Base-by-base conservation (phyloP, 768 basidiomycete genomes). In the Agrocybe pediades region DNA sequence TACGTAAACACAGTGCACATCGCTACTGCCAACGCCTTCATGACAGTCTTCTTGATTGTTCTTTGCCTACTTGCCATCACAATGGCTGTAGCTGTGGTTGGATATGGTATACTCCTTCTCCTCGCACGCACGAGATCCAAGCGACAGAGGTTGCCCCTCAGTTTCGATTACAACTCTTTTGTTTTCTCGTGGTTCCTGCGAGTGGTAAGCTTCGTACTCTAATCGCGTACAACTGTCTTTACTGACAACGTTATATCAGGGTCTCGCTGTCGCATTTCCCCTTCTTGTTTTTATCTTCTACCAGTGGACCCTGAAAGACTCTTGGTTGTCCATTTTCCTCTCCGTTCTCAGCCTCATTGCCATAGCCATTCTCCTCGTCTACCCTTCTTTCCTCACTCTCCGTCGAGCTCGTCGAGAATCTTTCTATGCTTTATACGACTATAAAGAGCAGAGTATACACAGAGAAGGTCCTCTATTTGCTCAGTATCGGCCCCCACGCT, bases 291-390 rank as follows among this genome's bases (percentile, higher is more conserved):
- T 97, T 60, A 76, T 83, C 7, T 82, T 97, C 64, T 94, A 88
- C 68, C 95, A 98, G 68, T 98, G 95, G 92, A 91, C 90, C 0
- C 75, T 95, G 57, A 74, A 82, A 54, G 94, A 98, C 69, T 95
- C 94, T 0, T 93, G 92, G 87, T 77, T 96, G 2, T 82, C 93
- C 0, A 79, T 86, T 60, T 74, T 96, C 29, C 76, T 98, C 36
- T 90, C 94, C 2, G 87, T 88, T 54, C 62, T 95, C 53, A 68
- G 80, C 9, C 73, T 95, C 65, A 62, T 90, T 42, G 71, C 68
- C 42, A 69, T 90, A 26, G 41, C 79, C 26, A 70, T 73, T 9
- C 63, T 77, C 54, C 71, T 93, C 39, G 61, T 74, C 20, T 77
- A 81, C 58, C 76, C 83, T 1, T 64, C 76, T 50, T 68, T 83